phyloP scores from a whole-genome alignment of 331 rosid species.

The Acacia pycnantha region DNA sequence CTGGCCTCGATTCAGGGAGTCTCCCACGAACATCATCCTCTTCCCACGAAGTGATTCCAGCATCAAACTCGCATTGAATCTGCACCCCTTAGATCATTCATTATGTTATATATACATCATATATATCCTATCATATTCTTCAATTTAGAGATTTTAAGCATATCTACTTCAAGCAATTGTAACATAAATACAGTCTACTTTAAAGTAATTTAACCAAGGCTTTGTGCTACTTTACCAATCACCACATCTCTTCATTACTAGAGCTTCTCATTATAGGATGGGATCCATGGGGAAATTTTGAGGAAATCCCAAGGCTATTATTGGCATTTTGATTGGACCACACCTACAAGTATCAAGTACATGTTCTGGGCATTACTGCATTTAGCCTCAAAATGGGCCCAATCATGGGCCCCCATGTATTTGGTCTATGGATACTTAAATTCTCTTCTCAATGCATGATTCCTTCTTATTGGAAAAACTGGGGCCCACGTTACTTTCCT shows the following conservation, averaged over 20 bases:
- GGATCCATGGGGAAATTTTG: neutral
- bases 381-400: neutral
- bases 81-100: constrained; percentile 19
- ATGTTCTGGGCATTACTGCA: neutral
- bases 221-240: too few relatives aligned
- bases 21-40: constrained; percentile 94
- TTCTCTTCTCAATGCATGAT: neutral
- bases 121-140: neutral
- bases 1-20: constrained; percentile 88
- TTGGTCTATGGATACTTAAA: neutral
- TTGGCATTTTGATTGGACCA: neutral
- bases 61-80: constrained; percentile 85
- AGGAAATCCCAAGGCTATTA: neutral
- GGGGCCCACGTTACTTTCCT: neutral
- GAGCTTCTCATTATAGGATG: too few relatives aligned
- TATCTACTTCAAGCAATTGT: neutral
- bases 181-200: too few relatives aligned
- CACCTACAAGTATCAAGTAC: neutral
- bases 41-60: constrained; percentile 89
- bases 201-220: too few relatives aligned
- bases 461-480: neutral
- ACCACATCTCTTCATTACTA: too few relatives aligned
- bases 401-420: neutral
- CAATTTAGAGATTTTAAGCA: neutral
- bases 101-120: neutral